Conservation (phyloP, 805 yeast genomes). For the Middelhovenomyces tepae region DNA sequence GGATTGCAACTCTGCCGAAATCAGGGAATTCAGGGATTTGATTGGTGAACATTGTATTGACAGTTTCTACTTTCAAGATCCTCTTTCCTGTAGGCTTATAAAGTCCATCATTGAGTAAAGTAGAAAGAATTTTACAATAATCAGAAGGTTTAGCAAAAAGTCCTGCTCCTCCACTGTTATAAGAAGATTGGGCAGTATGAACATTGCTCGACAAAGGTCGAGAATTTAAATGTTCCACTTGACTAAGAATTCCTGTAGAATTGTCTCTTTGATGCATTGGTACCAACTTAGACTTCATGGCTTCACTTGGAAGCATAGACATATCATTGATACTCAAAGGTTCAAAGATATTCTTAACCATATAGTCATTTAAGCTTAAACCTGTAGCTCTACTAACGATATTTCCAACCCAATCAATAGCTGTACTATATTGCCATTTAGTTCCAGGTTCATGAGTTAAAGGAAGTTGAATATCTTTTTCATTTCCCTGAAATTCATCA, state of each 20-base stretch:
- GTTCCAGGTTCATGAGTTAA: constrained; percentile 32
- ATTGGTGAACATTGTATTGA: constrained; percentile 27
- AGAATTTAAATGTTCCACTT: constrained; percentile 2
- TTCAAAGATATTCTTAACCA: constrained; percentile 22
- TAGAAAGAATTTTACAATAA: constrained; percentile 32
- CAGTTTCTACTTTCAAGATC: constrained; percentile 28
- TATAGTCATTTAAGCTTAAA: constrained; percentile 23
- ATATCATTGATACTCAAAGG: constrained; percentile 26
- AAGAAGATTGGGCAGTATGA: constrained; percentile 17
- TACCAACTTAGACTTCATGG: constrained; percentile 18
- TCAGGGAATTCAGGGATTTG: constrained; percentile 27
- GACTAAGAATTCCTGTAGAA: constrained; percentile 13
- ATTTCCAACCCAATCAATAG: constrained; percentile 33
- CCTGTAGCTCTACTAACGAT: constrained; percentile 27
- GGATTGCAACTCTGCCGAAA: constrained; percentile 16
- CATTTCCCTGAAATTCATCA: constrained; percentile 13
- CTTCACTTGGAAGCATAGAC: constrained; percentile 21
- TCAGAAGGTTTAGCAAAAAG: constrained; percentile 34
- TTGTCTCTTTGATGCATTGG: constrained; percentile 20
- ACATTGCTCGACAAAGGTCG: constrained; percentile 5
- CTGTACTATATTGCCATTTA: constrained; percentile 29
- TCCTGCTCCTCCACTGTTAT: constrained; percentile 39
- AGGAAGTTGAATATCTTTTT: constrained; percentile 20
- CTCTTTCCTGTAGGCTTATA: constrained; percentile 29
- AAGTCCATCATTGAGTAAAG: constrained; percentile 35